phyloP scores from a whole-genome alignment of 441 rosid species.

The Melastoma candidum region DNA sequence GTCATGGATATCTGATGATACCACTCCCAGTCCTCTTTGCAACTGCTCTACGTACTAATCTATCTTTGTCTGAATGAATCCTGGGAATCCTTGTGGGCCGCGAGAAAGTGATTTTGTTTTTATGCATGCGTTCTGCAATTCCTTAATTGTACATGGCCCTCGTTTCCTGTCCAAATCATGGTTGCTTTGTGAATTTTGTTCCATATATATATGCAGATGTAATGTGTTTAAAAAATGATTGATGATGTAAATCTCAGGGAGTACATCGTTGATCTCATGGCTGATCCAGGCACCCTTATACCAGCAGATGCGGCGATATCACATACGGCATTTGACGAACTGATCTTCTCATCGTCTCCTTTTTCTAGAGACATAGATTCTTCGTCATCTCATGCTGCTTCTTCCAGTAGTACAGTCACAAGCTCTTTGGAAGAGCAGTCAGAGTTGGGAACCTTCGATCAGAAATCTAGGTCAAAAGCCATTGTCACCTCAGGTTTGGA shows the following conservation, averaged over 20 bases:
- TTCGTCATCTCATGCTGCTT: constrained; percentile 35
- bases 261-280: constrained; percentile 94
- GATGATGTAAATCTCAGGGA: constrained; percentile 66
- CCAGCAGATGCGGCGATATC: constrained; percentile 82
- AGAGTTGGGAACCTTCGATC: constrained; percentile 36
- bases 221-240: constrained; percentile 14
- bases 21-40: not conserved
- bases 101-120: too few species aligned
- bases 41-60: too few species aligned
- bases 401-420: constrained; percentile 61
- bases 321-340: constrained; percentile 48
- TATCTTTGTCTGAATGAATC: too few species aligned
- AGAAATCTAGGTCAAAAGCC: constrained; percentile 28
- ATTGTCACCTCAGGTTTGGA: constrained; percentile 26
- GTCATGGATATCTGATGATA: not conserved
- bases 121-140: too few species aligned
- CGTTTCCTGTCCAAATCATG: too few species aligned
- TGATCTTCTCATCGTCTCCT: constrained; percentile 54
- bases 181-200: not conserved
- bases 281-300: constrained; percentile 95
- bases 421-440: constrained; percentile 50
- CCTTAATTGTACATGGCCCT: too few species aligned
- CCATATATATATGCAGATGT: not conserved
- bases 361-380: constrained; percentile 41
- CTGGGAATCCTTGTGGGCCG: too few species aligned